Conservation (phyloP, 192 early-diverging fungal genomes). For the Umbelopsis vinacea region DNA sequence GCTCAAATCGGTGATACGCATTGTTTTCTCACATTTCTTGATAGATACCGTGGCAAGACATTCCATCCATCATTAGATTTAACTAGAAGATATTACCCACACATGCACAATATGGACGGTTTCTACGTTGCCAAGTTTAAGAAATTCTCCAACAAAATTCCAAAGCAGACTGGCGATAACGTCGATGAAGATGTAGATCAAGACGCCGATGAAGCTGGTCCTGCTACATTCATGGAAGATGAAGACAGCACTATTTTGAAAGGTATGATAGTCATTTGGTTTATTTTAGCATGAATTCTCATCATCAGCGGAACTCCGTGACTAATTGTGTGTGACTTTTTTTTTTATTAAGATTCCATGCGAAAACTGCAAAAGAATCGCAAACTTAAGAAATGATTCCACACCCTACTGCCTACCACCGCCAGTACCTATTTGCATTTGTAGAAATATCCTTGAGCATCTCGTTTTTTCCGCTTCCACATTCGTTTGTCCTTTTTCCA, state of each 20-base stretch:
- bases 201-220: conserved; percentile 27
- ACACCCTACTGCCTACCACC: background rate
- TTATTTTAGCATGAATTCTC: background rate
- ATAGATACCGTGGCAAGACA: conserved; percentile 76
- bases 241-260: conserved; percentile 36
- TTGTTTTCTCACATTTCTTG: background rate
- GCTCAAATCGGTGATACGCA: too few relatives aligned
- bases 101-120: conserved; percentile 99
- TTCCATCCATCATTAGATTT: conserved; percentile 86
- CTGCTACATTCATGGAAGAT: conserved; percentile 28
- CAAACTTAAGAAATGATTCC: conserved; percentile 10
- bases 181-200: conserved; percentile 45
- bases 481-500: too few relatives aligned
- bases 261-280: background rate
- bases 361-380: conserved; percentile 20
- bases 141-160: conserved; percentile 89
- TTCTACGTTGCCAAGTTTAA: conserved; percentile 99
- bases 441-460: conserved; percentile 21
- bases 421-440: conserved; percentile 11
- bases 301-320: too few relatives aligned
- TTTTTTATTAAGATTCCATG: conserved; percentile 4
- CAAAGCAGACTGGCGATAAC: conserved; percentile 43
- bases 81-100: conserved; percentile 93
- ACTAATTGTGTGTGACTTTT: conserved; percentile 5
- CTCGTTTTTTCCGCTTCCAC: background rate